A percentile compares a stretch with the other conserved stretches of the same genome.
These are phyloP conservation scores for Hyphopichia fennica DNA, from an alignment of 1,139 yeast genomes.

Conservation along the genomic window DNA sequence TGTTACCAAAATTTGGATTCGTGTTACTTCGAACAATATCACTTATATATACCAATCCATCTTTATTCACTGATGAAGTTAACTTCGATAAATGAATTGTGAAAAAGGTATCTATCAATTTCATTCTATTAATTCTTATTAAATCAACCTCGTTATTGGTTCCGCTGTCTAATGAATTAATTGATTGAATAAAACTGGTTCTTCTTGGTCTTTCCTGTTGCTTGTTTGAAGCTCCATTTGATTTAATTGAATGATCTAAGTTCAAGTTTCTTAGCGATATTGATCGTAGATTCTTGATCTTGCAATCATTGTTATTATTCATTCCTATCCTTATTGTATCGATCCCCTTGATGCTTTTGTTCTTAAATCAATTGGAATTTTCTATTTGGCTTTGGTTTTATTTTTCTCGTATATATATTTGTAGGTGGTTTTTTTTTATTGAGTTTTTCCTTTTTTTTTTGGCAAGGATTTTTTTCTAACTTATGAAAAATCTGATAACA, in stretches of 20 bases:
- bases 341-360: no score
- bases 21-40: slow-evolving; percentile 25
- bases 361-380: no score
- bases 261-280: slow-evolving; percentile 18
- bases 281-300: slow-evolving; percentile 12
- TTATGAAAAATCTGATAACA: no score
- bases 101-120: slow-evolving; percentile 28
- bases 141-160: slow-evolving; percentile 12
- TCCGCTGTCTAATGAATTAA: slow-evolving; percentile 11
- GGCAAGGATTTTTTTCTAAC: no score
- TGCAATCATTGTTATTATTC: slow-evolving; percentile 8
- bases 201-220: slow-evolving; percentile 7
- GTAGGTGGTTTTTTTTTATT: no score
- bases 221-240: neutral
- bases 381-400: no score
- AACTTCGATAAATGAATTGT: neutral
- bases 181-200: slow-evolving; percentile 9
- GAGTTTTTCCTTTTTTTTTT: no score
- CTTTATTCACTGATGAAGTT: neutral
- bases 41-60: slow-evolving; percentile 33
- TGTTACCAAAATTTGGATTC: slow-evolving; percentile 31
- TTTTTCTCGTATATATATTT: no score
- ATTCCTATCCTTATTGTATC: slow-evolving; percentile 1
- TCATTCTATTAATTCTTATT: slow-evolving; percentile 10
- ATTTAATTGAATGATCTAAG: neutral